phyloP scores from a whole-genome alignment of 2,329 filamentous ascomycete genomes.

The Anthostomella pinea region DNA sequence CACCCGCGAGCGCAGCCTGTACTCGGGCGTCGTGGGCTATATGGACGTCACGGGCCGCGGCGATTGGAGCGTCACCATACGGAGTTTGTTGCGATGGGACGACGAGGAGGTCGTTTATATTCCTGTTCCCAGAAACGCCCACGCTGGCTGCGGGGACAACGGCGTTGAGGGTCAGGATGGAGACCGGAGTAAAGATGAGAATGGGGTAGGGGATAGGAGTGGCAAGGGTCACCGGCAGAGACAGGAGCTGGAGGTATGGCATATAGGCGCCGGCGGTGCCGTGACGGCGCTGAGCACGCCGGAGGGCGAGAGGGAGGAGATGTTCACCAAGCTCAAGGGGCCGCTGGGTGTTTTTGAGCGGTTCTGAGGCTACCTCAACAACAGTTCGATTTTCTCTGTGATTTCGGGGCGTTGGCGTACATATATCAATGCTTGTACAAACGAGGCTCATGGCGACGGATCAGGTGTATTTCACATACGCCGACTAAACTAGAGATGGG shows the following conservation, averaged over 20 bases:
- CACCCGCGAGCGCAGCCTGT: slow-evolving; percentile 65
- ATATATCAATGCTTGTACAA: too few relatives aligned
- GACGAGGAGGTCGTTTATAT: slow-evolving; percentile 43
- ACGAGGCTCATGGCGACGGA: too few relatives aligned
- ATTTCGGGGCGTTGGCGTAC: too few relatives aligned
- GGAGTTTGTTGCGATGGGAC: slow-evolving; percentile 74
- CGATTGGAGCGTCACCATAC: slow-evolving; percentile 89
- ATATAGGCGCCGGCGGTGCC: slow-evolving; percentile 84
- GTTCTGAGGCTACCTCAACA: too few relatives aligned
- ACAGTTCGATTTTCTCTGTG: too few relatives aligned
- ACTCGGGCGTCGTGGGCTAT: slow-evolving; percentile 87
- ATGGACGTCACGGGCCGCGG: slow-evolving; percentile 80
- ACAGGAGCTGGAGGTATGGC: slow-evolving; percentile 61
- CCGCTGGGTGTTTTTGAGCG: slow-evolving; percentile 50
- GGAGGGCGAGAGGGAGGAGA: slow-evolving; percentile 83
- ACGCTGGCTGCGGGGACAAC: too few relatives aligned
- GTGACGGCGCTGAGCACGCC: slow-evolving; percentile 81
- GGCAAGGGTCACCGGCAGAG: slow-evolving; percentile 14
- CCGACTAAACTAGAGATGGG: too few relatives aligned
- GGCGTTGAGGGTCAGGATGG: too few relatives aligned
- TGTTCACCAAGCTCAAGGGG: slow-evolving; percentile 71
- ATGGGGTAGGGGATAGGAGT: neutral
- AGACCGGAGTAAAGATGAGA: too few relatives aligned
- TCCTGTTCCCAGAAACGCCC: too few relatives aligned
- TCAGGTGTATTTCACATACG: too few relatives aligned